These are phyloP conservation scores for Ceratocystiopsis sp. DNA, from an alignment of 2,329 filamentous ascomycete species.

Conservation along the genomic window DNA sequence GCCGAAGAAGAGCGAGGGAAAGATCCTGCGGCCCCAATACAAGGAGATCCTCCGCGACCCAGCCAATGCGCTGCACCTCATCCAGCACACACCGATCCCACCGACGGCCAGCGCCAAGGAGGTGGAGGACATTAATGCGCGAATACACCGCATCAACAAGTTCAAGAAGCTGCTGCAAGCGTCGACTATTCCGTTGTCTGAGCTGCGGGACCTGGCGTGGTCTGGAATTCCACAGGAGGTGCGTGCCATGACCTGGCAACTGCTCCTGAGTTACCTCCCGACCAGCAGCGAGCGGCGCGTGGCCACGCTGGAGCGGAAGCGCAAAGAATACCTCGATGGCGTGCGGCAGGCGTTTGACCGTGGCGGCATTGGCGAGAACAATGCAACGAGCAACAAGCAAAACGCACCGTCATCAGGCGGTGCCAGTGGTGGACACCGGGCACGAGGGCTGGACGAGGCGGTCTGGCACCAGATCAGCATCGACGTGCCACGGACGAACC, in stretches of 20 bases:
- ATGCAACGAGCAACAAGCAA: neutral
- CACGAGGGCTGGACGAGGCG: slow-evolving; percentile 61
- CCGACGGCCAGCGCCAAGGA: slow-evolving; percentile 65
- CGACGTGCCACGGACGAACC: slow-evolving; percentile 89
- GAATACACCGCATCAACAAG: slow-evolving; percentile 91
- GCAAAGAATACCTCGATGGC: slow-evolving; percentile 91
- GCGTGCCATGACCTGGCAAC: slow-evolving; percentile 96
- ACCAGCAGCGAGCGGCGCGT: slow-evolving; percentile 92
- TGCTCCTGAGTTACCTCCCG: slow-evolving; percentile 85
- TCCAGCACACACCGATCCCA: slow-evolving; percentile 66
- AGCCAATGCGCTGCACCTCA: slow-evolving; percentile 86
- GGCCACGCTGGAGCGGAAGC: slow-evolving; percentile 76
- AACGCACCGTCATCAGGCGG: neutral
- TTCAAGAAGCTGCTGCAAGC: slow-evolving; percentile 93
- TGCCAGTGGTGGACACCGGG: slow-evolving; percentile 8
- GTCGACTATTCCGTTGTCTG: slow-evolving; percentile 70
- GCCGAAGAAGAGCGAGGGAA: slow-evolving; percentile 78
- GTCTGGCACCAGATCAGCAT: slow-evolving; percentile 99
- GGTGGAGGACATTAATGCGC: slow-evolving; percentile 67
- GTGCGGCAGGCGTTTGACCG: slow-evolving; percentile 58
- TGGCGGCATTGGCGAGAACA: slow-evolving; percentile 28
- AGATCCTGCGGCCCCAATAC: slow-evolving; percentile 91
- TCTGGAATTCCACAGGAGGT: slow-evolving; percentile 89
- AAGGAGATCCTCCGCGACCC: slow-evolving; percentile 86
- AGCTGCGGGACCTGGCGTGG: slow-evolving; percentile 78